Evolutionary conservation across 2,329 filamentous ascomycete genomes (phyloP), one percentile per base, ranked within the genome.

Genomic region (Fonsecaea multimorphosa): DNA sequence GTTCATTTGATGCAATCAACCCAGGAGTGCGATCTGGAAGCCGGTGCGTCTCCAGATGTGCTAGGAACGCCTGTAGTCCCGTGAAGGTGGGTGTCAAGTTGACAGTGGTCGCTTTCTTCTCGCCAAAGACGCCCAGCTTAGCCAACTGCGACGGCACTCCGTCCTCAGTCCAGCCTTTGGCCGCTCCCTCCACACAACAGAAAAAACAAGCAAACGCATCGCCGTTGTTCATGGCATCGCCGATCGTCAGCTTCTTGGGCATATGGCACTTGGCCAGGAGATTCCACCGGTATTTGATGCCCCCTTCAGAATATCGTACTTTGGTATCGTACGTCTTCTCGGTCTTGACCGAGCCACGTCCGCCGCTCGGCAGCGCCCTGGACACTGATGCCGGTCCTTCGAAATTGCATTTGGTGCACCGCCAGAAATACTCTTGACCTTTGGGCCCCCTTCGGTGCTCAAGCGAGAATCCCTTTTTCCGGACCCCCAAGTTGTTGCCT

Each of bases 231-330:
- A 58, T 52, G 34, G 64, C 58, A 68, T 72, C 55, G 68, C 72
- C 59, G 24, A 61, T 59, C 1, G 72, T 71, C 27, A 74, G 73
- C 57, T 75, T 76, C 65, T 75, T 72, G 4, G 75, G 64, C 4
- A 81, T 74, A 70, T 83, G 81, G 14, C 73, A 77, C 68, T 83
- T 83, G 14, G 81, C 81, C 2, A 83, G 75, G 65, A 83, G 83
- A 9, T 73, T 70, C 79, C 80, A 83, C 4, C 81, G 78, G 63
- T 80, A 81, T n/a, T 76, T 76, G 31, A 83, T 73, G 0, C 79
- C 78, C 16, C 74, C 63, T 7, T 62, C 55, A 19, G 75, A 72
- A 0, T 69, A 66, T 16, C 74, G 72, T 1, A 79, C 69, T 2
- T 65, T 66, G 3, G 65, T 69, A 63, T 79, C 76, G 49, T 73